Base-by-base conservation (phyloP, 1,139 yeast species). In the Meyerozyma smithsonii region DNA sequence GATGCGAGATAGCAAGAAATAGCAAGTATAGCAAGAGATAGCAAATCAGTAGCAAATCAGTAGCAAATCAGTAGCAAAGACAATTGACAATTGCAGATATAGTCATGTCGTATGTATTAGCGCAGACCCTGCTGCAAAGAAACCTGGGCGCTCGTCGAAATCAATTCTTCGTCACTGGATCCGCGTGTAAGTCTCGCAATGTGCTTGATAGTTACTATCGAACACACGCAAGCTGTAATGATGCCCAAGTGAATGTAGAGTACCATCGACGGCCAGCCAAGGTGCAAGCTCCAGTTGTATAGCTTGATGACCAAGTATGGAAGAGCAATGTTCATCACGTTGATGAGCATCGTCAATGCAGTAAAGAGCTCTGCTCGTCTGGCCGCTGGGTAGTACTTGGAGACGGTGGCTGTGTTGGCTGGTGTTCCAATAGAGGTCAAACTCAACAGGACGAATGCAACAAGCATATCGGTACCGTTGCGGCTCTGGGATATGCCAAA, bases 361-460 rank as follows among this genome's bases (percentile, higher is more conserved):
- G 34, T 30, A 52, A 75, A 75, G 40, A 74, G 64, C 49, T 75
- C 79, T 11, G 82, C 82, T 4, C 72, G 64, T 45, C 63, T 65
- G 17, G 66, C 64, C 19, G 66, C 64, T 2, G 69, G 66, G 38
- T 69, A 70, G 49, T 75, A 76, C 53, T 79, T 80, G 42, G 77
- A 69, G 28, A 79, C 51, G 2, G 78, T 51, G 5, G 76, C 64
- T 43, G 12, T 17, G 11, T 8, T 30, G 21, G 21, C 34, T 8
- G 34, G 34, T 11, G n/a, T 10, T 10, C 10, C 34, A 8, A 30
- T 16, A 11, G 34, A 30, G 7, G 34, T 21, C 3, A 30, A 3
- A 30, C 34, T 30, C 12, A 30, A 3, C 34, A 30, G 12, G 3
- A 18, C 21, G 12, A 30, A 18, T 15, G 34, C 20, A 8, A 30